A percentile compares a stretch with the other conserved stretches of the same genome.
Evolutionary conservation across 176 grass and related monocot genomes (phyloP).

Genomic region (Cenchrus fungigraminus): DNA sequence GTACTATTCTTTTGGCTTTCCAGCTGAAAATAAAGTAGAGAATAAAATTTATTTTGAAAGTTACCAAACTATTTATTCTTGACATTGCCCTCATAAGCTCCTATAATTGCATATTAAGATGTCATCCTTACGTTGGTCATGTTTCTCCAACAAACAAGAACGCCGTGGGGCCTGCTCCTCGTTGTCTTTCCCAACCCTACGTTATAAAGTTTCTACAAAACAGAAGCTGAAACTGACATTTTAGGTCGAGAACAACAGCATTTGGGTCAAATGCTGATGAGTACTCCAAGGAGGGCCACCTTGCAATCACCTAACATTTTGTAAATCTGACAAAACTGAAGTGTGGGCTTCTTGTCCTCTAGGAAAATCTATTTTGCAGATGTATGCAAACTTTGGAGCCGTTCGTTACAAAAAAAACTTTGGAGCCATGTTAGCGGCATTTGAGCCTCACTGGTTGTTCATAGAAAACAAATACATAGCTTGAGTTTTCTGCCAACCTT

Average conservation of each 20-base stretch:
- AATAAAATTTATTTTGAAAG: not conserved
- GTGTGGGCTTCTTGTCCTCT: constrained; percentile 11
- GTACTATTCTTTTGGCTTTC: not conserved
- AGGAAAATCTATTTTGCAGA: not conserved
- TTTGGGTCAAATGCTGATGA: not conserved
- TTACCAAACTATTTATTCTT: not conserved
- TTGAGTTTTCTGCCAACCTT: constrained; percentile 11
- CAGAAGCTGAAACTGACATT: not conserved
- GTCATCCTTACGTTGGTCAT: not conserved
- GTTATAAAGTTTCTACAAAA: not conserved
- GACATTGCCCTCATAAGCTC: not conserved
- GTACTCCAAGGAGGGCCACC: constrained; percentile 8
- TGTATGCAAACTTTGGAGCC: constrained; percentile 24
- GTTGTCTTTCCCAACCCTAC: not conserved
- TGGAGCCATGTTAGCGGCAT: constrained; percentile 8
- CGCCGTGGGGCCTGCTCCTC: not conserved
- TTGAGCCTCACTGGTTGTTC: not conserved
- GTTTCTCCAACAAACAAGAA: constrained; percentile 1
- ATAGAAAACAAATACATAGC: not conserved
- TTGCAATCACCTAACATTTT: constrained; percentile 9
- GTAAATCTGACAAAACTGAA: not conserved
- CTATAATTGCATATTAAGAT: not conserved
- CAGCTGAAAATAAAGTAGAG: not conserved
- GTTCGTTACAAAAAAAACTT: not conserved
- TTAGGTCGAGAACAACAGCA: not conserved